A percentile compares a stretch with the other conserved stretches of the same genome.
Conservation (phyloP, 192 early-diverging fungal genomes). For the Backusella westeae region DNA sequence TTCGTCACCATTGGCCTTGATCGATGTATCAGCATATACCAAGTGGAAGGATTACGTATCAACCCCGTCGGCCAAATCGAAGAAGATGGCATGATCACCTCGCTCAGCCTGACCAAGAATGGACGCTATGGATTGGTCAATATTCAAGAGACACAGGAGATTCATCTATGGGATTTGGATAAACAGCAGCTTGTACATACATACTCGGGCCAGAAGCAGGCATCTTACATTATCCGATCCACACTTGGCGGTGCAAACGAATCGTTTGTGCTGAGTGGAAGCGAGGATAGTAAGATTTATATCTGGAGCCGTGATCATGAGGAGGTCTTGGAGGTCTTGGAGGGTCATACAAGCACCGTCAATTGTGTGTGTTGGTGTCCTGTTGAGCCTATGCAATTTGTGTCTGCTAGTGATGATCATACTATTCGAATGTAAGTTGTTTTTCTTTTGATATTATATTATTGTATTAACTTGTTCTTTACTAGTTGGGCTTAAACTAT, state of each 20-base stretch:
- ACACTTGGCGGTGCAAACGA: conserved; percentile 86
- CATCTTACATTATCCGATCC: conserved; percentile 85
- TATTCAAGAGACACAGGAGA: conserved; percentile 58
- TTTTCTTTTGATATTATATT: neutral
- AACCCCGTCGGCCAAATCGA: conserved; percentile 25
- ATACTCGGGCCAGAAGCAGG: conserved; percentile 84
- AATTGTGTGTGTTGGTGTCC: conserved; percentile 79
- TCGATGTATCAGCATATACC: conserved; percentile 63
- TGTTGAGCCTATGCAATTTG: conserved; percentile 61
- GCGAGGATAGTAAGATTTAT: conserved; percentile 65
- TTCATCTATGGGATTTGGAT: conserved; percentile 88
- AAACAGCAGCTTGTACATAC: conserved; percentile 66
- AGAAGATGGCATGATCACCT: conserved; percentile 62
- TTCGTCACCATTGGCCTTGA: conserved; percentile 66
- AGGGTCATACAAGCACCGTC: conserved; percentile 66
- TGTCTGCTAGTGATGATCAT: conserved; percentile 78
- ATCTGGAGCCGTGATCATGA: conserved; percentile 80
- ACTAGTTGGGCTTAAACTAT: conserved; percentile 14
- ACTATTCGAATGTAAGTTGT: conserved; percentile 73
- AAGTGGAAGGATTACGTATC: conserved; percentile 44
- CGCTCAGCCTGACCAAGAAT: conserved; percentile 63
- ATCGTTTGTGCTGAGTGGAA: conserved; percentile 82
- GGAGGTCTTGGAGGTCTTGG: conserved; percentile 62
- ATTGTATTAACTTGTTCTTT: neutral
- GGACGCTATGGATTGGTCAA: conserved; percentile 61